Percentiles rank a stretch among this genome's conserved stretches.
Evolutionary conservation across 1,284 basidiomycete genomes (phyloP).

Genomic region (Hypsizygus ulmarius): DNA sequence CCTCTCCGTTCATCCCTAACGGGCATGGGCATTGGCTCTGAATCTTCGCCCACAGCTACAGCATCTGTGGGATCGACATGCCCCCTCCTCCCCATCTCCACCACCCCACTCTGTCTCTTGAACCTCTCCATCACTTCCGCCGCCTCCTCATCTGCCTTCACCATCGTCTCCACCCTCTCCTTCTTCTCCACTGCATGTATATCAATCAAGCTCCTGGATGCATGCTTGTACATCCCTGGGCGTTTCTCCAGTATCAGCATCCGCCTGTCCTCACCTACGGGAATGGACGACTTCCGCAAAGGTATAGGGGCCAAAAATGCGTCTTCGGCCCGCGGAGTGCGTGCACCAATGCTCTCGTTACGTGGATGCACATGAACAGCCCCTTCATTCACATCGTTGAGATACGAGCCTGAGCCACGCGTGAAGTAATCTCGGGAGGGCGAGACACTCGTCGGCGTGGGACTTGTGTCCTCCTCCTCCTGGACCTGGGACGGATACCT

Average conservation of each 20-base stretch:
- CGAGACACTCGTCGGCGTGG: constrained; percentile 18
- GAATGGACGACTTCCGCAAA: constrained; percentile 2
- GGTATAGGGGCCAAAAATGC: constrained; percentile 4
- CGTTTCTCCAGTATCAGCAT: constrained; percentile 22
- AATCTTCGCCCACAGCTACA: not conserved
- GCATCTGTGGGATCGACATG: not conserved
- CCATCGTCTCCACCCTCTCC: constrained; percentile 31
- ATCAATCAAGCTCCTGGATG: constrained; percentile 54
- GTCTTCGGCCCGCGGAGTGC: constrained; percentile 21
- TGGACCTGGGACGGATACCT: constrained; percentile 8
- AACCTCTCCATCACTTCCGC: constrained; percentile 24
- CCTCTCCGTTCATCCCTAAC: constrained; percentile 16
- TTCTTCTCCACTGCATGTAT: constrained; percentile 31
- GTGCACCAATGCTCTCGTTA: constrained; percentile 1
- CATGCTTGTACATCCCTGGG: constrained; percentile 57
- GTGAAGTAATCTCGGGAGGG: constrained; percentile 13
- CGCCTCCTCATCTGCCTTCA: constrained; percentile 29
- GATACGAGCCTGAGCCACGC: not conserved
- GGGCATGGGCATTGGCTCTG: not conserved
- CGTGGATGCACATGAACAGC: not conserved
- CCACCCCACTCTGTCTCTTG: constrained; percentile 1
- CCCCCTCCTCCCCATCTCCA: not conserved
- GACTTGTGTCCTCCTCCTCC: constrained; percentile 15
- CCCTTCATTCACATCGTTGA: constrained; percentile 4
- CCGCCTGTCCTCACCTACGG: not conserved